Percentiles rank a stretch among this genome's conserved stretches.
phyloP scores from a whole-genome alignment of 176 grass and related monocot species.

The Poa pratensis region DNA sequence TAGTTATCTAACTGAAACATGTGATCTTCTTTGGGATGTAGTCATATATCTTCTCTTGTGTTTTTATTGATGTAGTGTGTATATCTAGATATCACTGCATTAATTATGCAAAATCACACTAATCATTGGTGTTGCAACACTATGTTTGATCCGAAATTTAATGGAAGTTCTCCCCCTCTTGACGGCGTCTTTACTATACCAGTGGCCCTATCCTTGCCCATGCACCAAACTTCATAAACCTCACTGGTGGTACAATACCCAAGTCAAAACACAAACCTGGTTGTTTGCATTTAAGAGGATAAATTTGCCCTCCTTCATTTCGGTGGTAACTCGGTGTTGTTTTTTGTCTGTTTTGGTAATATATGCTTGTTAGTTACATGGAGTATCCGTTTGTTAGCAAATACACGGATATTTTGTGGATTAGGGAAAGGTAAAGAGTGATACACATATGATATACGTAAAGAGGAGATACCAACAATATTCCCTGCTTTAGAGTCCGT shows the following conservation, averaged over 20 bases:
- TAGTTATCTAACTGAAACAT: too few species aligned
- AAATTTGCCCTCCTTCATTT: background rate
- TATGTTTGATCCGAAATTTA: background rate
- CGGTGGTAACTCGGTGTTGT: background rate
- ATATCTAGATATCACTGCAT: background rate
- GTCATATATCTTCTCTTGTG: background rate
- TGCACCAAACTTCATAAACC: background rate
- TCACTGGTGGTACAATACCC: background rate
- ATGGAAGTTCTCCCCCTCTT: background rate
- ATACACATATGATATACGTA: background rate
- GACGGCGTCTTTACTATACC: background rate
- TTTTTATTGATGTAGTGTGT: background rate
- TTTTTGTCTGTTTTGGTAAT: background rate
- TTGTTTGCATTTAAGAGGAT: background rate
- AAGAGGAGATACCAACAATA: background rate
- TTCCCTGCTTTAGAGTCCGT: background rate
- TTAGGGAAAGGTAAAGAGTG: background rate
- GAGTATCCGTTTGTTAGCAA: background rate
- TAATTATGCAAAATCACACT: too few species aligned
- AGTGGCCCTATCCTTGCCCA: background rate
- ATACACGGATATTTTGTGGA: background rate
- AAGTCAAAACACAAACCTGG: background rate
- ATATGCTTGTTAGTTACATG: background rate
- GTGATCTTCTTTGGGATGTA: background rate
- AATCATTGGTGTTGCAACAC: background rate